phyloP scores from a whole-genome alignment of 805 yeast species.

The Yamadazyma takamatsuzukensis region DNA sequence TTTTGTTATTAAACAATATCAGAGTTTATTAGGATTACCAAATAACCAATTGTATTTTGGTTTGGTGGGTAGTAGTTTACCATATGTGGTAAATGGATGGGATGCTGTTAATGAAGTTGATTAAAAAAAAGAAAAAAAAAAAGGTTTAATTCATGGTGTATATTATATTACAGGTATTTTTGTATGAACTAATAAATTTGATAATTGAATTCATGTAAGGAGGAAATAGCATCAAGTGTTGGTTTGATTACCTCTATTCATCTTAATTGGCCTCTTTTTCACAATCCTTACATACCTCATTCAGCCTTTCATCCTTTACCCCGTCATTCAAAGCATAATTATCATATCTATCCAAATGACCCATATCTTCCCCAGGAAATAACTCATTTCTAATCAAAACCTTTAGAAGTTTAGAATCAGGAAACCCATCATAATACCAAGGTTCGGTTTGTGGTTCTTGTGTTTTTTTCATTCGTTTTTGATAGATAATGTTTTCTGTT shows the following conservation, averaged over 20 bases:
- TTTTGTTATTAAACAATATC: conserved; percentile 54
- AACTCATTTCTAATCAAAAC: conserved; percentile 57
- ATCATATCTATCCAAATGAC: conserved; percentile 54
- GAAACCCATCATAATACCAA: conserved; percentile 65
- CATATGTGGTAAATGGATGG: conserved; percentile 56
- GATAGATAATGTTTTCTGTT: conserved; percentile 34
- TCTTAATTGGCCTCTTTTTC: conserved; percentile 7
- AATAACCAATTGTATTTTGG: conserved; percentile 41
- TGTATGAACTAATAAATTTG: background rate
- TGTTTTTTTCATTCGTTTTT: conserved; percentile 46
- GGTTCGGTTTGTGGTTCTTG: conserved; percentile 24
- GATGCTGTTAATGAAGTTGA: conserved; percentile 21
- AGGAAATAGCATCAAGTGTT: no score
- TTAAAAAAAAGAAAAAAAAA: conserved; percentile 1
- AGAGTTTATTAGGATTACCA: conserved; percentile 52
- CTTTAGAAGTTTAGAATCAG: conserved; percentile 79
- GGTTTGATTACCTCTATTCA: no score
- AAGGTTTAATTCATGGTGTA: no score
- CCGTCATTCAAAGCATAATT: conserved; percentile 8
- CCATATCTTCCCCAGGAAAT: conserved; percentile 53
- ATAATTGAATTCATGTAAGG: background rate
- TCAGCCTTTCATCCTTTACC: conserved; percentile 1
- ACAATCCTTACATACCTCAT: conserved; percentile 16
- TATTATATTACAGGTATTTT: background rate
- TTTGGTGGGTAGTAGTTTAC: conserved; percentile 47